phyloP scores from a whole-genome alignment of 495 filamentous ascomycete genomes.

The Penicillium roqueforti region DNA sequence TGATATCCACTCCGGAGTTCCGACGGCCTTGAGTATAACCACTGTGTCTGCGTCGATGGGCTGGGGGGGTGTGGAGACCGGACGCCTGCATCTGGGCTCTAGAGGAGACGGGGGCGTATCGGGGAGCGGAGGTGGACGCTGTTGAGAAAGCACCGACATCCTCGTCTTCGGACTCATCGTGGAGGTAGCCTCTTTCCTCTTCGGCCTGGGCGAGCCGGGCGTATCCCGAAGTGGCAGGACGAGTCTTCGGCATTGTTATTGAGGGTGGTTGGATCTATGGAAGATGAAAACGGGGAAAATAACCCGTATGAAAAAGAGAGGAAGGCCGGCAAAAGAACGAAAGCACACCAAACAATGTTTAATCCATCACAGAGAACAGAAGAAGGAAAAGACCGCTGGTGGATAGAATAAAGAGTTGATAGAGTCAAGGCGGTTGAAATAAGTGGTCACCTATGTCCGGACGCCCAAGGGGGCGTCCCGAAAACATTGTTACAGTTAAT shows the following conservation, averaged over 20 bases:
- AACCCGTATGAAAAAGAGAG: slow-evolving; percentile 10
- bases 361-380: slow-evolving; percentile 23
- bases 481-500: slow-evolving; percentile 12
- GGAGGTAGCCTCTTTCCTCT: slow-evolving; percentile 53
- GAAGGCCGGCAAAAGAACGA: slow-evolving; percentile 12
- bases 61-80: slow-evolving; percentile 35
- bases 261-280: slow-evolving; percentile 14
- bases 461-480: slow-evolving; percentile 13
- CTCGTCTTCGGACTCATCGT: slow-evolving; percentile 71
- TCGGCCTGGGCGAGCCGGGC: slow-evolving; percentile 89
- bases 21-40: slow-evolving; percentile 56
- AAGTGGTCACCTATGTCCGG: slow-evolving; percentile 24
- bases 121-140: slow-evolving; percentile 57
- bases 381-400: slow-evolving; percentile 7
- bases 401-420: slow-evolving; percentile 1
- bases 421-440: slow-evolving; percentile 15
- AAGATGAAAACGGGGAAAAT: slow-evolving; percentile 11
- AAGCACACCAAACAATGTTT: slow-evolving; percentile 17
- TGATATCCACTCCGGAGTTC: slow-evolving; percentile 93
- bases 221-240: slow-evolving; percentile 83
- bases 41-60: slow-evolving; percentile 43
- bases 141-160: slow-evolving; percentile 53
- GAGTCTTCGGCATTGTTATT: slow-evolving; percentile 48
- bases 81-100: slow-evolving; percentile 48
- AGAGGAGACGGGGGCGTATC: slow-evolving; percentile 62